A percentile compares a stretch with the other conserved stretches of the same genome.
Conservation (phyloP, 371 early-diverging fungal species). For the Mortierella sp. region DNA sequence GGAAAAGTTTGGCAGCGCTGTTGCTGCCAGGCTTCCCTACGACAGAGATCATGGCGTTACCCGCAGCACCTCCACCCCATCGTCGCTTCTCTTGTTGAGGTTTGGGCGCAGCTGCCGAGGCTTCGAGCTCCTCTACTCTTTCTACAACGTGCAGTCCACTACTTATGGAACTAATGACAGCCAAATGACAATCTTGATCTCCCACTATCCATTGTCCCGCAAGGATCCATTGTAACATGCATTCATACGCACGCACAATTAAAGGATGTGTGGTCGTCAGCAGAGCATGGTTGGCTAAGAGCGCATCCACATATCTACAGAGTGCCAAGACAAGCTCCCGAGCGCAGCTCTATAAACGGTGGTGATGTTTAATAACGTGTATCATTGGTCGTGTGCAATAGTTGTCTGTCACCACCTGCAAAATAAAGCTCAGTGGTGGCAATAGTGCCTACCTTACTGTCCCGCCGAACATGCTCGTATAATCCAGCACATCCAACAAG, state of each 20-base stretch:
- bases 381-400: neutral
- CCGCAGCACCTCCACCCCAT: slow-evolving; percentile 45
- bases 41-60: slow-evolving; percentile 51
- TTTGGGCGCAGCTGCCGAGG: slow-evolving; percentile 31
- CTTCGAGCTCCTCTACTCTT: slow-evolving; percentile 61
- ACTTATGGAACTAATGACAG: slow-evolving; percentile 76
- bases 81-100: slow-evolving; percentile 50
- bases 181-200: slow-evolving; percentile 76
- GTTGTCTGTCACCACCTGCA: no score
- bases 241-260: slow-evolving; percentile 81
- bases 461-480: slow-evolving; percentile 76
- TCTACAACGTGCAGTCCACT: slow-evolving; percentile 79
- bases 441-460: slow-evolving; percentile 69
- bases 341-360: slow-evolving; percentile 66
- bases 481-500: slow-evolving; percentile 75
- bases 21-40: slow-evolving; percentile 45
- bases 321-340: slow-evolving; percentile 78
- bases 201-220: slow-evolving; percentile 82
- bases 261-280: slow-evolving; percentile 64
- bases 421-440: neutral
- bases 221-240: slow-evolving; percentile 81
- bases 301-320: slow-evolving; percentile 77
- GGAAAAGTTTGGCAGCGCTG: slow-evolving; percentile 43
- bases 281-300: slow-evolving; percentile 57
- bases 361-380: slow-evolving; percentile 1